Evolutionary conservation across 441 rosid genomes (phyloP).

Genomic region (Isatis lusitanica): DNA sequence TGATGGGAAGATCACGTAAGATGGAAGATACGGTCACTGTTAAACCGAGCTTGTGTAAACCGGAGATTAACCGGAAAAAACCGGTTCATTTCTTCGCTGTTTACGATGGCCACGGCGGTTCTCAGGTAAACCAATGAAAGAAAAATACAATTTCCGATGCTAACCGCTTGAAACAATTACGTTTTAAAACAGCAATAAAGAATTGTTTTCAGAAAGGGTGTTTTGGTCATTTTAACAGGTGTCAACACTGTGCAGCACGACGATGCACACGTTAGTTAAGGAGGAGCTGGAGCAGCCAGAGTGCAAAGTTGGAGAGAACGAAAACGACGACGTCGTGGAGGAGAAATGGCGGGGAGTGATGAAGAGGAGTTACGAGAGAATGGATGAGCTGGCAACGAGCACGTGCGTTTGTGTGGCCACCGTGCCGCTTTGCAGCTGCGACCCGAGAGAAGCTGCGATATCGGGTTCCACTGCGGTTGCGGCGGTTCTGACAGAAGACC

Average conservation of each 20-base stretch:
- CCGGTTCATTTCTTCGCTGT: constrained; percentile 47
- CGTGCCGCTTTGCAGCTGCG: constrained; percentile 44
- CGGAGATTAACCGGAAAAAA: constrained; percentile 53
- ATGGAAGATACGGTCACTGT: constrained; percentile 76
- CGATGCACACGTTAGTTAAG: constrained; percentile 62
- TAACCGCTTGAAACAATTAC: background rate
- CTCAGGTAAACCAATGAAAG: constrained; percentile 26
- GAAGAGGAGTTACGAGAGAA: constrained; percentile 52
- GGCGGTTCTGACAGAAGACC: constrained; percentile 50
- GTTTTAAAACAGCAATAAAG: too few relatives aligned
- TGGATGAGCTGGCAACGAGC: constrained; percentile 57
- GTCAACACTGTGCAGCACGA: constrained; percentile 62
- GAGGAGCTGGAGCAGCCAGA: constrained; percentile 53
- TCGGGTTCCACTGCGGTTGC: constrained; percentile 76
- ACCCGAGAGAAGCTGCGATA: constrained; percentile 46
- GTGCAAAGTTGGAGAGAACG: background rate
- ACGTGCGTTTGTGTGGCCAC: constrained; percentile 47
- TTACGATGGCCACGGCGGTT: constrained; percentile 46
- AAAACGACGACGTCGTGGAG: constrained; percentile 29
- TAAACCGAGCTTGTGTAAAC: constrained; percentile 46
- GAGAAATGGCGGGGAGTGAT: constrained; percentile 54
- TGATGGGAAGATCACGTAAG: constrained; percentile 64
- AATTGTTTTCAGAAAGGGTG: background rate
- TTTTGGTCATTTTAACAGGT: constrained; percentile 47
- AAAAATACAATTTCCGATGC: background rate